Conservation (phyloP, 306 rosid species). For the Citrullus amarus region DNA sequence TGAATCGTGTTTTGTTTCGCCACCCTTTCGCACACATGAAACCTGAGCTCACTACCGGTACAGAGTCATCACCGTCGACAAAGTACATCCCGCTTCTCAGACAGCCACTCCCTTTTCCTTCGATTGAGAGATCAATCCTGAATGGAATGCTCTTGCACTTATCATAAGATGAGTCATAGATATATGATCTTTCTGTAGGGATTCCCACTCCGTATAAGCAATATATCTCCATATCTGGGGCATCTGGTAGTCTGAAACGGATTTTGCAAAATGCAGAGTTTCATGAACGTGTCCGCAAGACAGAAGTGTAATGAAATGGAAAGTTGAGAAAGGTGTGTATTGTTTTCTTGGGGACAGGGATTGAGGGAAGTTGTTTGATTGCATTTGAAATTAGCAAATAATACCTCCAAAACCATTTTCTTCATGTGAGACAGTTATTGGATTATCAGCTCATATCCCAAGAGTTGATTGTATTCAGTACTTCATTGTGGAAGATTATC, state of each 20-base stretch:
- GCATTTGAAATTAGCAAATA: not conserved
- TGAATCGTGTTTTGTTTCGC: conserved; percentile 67
- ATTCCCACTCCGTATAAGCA: conserved; percentile 61
- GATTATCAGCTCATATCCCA: not conserved
- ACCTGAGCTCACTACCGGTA: conserved; percentile 53
- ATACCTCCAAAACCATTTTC: not conserved
- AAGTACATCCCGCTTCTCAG: conserved; percentile 34
- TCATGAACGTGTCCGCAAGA: not conserved
- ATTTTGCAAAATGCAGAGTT: not conserved
- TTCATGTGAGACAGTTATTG: not conserved
- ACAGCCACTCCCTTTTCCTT: conserved; percentile 27
- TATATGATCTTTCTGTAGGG: conserved; percentile 52
- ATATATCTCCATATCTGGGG: conserved; percentile 68
- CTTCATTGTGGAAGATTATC: not conserved
- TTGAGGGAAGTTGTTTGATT: not conserved
- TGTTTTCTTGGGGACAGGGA: not conserved
- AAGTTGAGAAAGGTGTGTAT: not conserved
- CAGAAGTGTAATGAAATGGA: not conserved
- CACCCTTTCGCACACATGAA: conserved; percentile 81
- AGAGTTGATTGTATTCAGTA: not conserved
- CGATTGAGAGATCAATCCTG: conserved; percentile 34
- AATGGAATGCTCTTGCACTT: conserved; percentile 47
- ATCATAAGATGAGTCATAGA: conserved; percentile 33
- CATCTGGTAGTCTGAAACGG: conserved; percentile 49
- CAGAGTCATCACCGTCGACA: conserved; percentile 55